Base-by-base conservation (phyloP, 352 stramenopile genomes). In the Blastocystis sp. region DNA sequence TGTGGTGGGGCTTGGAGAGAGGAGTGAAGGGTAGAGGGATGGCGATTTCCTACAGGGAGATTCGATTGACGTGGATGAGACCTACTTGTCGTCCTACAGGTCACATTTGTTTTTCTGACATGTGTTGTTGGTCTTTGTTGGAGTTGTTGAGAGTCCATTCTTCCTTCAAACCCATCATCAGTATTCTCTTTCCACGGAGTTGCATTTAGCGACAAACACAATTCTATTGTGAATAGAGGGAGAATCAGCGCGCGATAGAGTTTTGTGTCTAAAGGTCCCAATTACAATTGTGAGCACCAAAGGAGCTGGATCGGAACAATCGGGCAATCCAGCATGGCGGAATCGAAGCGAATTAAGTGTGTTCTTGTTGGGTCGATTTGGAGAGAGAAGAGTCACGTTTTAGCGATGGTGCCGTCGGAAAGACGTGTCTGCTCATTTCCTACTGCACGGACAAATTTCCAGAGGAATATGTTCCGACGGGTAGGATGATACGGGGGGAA, bases 381-480 rank as follows among this genome's bases (percentile, higher is more conserved):
- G 17, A 14, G 4, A 3, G 11, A 38, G n/a, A 40, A 21, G 3
- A 10, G 21, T 28, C 11, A 38, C n/a, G 11, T 63, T n/a, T 1
- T 79, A 79, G 69, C 17, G 69, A 79, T 79, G 69, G 69, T n/a
- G 69, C 69, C 10, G 69, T 79, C 3, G 69, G 69, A 19, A 79
- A 79, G 69, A 79, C 69, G 1, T 64, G 69, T 42, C 62, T 79
- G 43, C 38, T 79, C 2, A 79, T 79, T 79, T 79, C 69, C 6
- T 79, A 79, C 40, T 62, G 69, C 19, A 64, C 48, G 28, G 69
- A 79, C 63, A 19, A 79, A 42, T 79, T 79, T 64, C 69, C 69
- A 63, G 69, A 64, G 28, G 69, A 79, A 60, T 79, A 79, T 34
- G 69, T 79, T 38, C 69, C 69, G 11, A 79, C 69, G 3, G 48